phyloP scores from a whole-genome alignment of 1,139 yeast genomes.

The Nadsonia commutata region DNA sequence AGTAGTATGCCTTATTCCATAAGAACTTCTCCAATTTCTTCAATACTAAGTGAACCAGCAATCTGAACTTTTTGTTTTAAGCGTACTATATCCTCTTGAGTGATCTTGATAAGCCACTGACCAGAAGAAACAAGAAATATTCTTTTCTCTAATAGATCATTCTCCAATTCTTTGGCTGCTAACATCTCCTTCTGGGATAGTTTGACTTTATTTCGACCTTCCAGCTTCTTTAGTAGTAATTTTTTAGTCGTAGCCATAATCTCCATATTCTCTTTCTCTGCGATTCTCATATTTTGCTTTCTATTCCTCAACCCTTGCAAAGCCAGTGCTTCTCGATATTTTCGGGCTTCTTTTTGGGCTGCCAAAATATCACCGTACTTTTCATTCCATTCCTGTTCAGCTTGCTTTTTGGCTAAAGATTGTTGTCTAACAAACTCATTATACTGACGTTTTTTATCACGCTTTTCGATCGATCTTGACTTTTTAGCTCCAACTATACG shows the following conservation, averaged over 20 bases:
- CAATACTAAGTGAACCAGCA: background rate
- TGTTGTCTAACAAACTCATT: constrained; percentile 8
- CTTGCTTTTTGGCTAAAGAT: constrained; percentile 7
- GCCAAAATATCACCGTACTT: constrained; percentile 7
- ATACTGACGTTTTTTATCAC: constrained; percentile 10
- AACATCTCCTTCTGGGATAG: background rate
- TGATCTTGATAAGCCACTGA: background rate
- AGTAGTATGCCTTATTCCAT: too few relatives aligned
- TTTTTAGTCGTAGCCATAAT: background rate
- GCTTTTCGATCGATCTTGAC: constrained; percentile 9
- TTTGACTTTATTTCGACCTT: background rate
- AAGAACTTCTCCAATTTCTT: background rate
- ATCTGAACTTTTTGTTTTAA: background rate
- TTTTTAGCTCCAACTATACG: constrained; percentile 10
- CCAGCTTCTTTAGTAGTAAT: background rate
- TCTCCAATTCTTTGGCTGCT: background rate
- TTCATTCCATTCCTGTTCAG: constrained; percentile 8
- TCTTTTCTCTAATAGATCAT: background rate
- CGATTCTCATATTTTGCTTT: background rate
- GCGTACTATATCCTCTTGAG: background rate
- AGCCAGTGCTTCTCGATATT: constrained; percentile 2
- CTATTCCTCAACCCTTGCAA: constrained; percentile 2
- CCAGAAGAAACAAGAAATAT: background rate
- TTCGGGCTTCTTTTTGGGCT: constrained; percentile 4
- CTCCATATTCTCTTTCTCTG: background rate